Base-by-base conservation (phyloP, 495 filamentous ascomycete genomes). In the Tuber borchii region DNA sequence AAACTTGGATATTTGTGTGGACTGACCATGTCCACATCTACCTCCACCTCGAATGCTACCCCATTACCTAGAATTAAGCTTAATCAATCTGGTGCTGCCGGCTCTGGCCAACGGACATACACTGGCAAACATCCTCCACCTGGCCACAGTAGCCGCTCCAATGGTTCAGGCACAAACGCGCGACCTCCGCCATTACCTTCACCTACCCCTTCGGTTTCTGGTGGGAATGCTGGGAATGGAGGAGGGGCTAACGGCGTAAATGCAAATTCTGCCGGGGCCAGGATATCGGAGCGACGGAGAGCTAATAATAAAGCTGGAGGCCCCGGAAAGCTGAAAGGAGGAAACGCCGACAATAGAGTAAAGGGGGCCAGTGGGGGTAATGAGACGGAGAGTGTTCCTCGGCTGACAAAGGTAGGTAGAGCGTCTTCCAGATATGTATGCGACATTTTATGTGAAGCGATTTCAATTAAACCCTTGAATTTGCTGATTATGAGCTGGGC, bases 311-410 rank as follows among this genome's bases (percentile, higher is more conserved):
- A 80, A 46, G 77, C 78, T 74, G 78, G 78, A 34, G 93, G 92
- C 74, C 91, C 90, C 69, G 97, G 88, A 82, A 97, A 97, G 65
- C 94, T 92, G 83, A 96, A 97, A 75, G 91, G 90, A 68, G 97
- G 86, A 45, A 93, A 88, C 4, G 90, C 86, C 80, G 92, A 88
- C 77, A 91, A 86, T 43, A 77, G 79, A 37, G 82, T 69, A 51
- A 79, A 79, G 73, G 73, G 81, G 73, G 70, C 77, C 71, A 43
- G 82, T 31, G 74, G 56, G 34, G 71, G 78, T 45, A 76, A 83
- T 84, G 81, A 73, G 87, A 69, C 74, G 78, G 84, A 76, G 87
- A 76, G 56, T 85, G 80, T 81, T 75, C 69, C 76, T 75, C 78
- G 79, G 43, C 73, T 73, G 73, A 71, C 72, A 79, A 79, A 79